phyloP scores from a whole-genome alignment of 2,329 filamentous ascomycete genomes.

The Metarhizium rileyi region DNA sequence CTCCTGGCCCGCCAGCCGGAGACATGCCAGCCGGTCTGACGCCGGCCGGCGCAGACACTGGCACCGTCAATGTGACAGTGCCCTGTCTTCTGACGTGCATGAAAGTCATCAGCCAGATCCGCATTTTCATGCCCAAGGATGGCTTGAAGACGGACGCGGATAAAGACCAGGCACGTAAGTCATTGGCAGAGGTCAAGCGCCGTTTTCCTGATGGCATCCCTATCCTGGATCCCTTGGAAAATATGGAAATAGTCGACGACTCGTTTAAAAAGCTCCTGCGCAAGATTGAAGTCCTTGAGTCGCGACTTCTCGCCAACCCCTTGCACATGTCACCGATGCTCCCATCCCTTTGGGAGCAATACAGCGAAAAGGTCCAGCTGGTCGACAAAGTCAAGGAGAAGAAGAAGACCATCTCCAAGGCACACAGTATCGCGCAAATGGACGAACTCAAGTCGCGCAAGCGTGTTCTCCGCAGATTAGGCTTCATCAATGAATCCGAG shows the following conservation, averaged over 20 bases:
- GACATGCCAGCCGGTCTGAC: slow-evolving; percentile 54
- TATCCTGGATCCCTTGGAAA: slow-evolving; percentile 83
- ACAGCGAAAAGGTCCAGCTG: slow-evolving; percentile 68
- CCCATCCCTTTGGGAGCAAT: slow-evolving; percentile 77
- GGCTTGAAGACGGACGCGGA: slow-evolving; percentile 54
- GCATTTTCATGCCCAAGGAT: slow-evolving; percentile 74
- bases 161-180: slow-evolving; percentile 56
- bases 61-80: slow-evolving; percentile 35
- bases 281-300: slow-evolving; percentile 96
- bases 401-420: slow-evolving; percentile 78
- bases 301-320: slow-evolving; percentile 77
- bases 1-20: slow-evolving; percentile 20
- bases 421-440: slow-evolving; percentile 81
- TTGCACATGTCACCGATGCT: slow-evolving; percentile 84
- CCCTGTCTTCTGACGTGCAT: slow-evolving; percentile 81
- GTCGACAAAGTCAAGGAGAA: slow-evolving; percentile 73
- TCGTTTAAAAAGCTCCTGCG: slow-evolving; percentile 85
- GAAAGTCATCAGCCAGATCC: slow-evolving; percentile 72
- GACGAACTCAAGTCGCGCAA: slow-evolving; percentile 96
- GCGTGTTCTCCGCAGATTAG: slow-evolving; percentile 83
- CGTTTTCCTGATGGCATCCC: slow-evolving; percentile 91
- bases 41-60: slow-evolving; percentile 19
- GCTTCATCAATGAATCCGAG: slow-evolving; percentile 91
- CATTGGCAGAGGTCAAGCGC: slow-evolving; percentile 67
- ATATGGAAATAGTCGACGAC: slow-evolving; percentile 90